Evolutionary conservation across 306 rosid species (phyloP).

Genomic region (Prosopis cineraria): DNA sequence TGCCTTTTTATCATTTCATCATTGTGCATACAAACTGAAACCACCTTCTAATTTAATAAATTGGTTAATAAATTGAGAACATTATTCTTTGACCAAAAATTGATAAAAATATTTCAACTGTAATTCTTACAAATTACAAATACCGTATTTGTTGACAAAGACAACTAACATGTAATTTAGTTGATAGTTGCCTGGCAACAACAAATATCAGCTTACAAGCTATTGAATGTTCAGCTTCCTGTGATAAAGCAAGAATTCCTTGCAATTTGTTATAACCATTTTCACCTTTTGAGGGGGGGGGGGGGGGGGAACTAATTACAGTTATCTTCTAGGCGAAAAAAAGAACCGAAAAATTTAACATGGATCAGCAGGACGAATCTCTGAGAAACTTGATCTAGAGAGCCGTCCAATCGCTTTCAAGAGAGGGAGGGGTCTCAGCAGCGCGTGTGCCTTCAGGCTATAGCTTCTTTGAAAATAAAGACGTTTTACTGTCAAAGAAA

Average conservation of each 20-base stretch:
- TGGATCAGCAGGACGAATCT: slow-evolving; percentile 1
- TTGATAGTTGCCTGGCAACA: background rate
- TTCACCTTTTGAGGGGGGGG: no score
- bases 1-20: background rate
- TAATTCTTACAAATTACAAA: background rate
- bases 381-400: slow-evolving; percentile 39
- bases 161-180: background rate
- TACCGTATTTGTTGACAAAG: background rate
- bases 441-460: slow-evolving; percentile 50
- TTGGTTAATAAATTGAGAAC: background rate
- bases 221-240: background rate
- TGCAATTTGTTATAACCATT: no score
- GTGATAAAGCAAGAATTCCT: slow-evolving; percentile 8
- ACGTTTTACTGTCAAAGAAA: slow-evolving; percentile 87
- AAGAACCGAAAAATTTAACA: slow-evolving; percentile 17
- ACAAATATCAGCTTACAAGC: background rate
- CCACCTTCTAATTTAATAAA: background rate
- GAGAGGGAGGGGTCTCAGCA: slow-evolving; percentile 37
- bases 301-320: no score
- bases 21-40: background rate
- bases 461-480: slow-evolving; percentile 74
- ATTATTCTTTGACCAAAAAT: no score
- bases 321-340: slow-evolving; percentile 28
- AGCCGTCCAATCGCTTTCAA: slow-evolving; percentile 66
- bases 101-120: no score